phyloP scores from a whole-genome alignment of 768 basidiomycete genomes.

The Boletus subparvulus region DNA sequence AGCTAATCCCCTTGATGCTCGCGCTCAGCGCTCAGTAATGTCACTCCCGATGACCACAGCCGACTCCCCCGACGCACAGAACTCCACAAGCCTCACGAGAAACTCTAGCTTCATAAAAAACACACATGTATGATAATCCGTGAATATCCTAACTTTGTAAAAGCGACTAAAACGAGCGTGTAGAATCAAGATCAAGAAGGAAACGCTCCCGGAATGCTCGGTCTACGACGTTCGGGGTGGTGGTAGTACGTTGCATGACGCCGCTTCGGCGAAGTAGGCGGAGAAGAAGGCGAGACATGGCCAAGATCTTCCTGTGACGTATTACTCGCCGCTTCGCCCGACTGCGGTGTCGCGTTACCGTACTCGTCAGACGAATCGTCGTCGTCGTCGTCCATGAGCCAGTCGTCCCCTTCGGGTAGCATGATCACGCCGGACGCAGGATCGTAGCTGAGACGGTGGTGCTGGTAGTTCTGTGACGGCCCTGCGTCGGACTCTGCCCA shows the following conservation, averaged over 20 bases:
- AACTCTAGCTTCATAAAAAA: no score
- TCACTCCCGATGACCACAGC: no score
- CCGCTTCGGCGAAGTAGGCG: constrained; percentile 43
- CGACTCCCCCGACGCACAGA: no score
- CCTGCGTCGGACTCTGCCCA: constrained; percentile 50
- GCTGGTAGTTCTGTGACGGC: constrained; percentile 28
- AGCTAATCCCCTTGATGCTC: no score
- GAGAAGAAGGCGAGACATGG: constrained; percentile 17
- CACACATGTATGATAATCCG: not conserved
- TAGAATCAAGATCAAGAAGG: constrained; percentile 11
- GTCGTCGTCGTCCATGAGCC: constrained; percentile 51
- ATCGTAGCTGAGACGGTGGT: constrained; percentile 75
- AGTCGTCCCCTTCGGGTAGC: constrained; percentile 73
- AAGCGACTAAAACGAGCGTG: not conserved
- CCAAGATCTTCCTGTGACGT: constrained; percentile 27
- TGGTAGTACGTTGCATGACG: constrained; percentile 82
- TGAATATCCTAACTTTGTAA: constrained; percentile 1
- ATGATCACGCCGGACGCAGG: constrained; percentile 86
- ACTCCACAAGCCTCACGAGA: no score
- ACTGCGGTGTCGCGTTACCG: constrained; percentile 32
- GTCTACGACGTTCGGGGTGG: constrained; percentile 67
- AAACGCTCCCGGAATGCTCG: constrained; percentile 62
- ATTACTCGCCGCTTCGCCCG: constrained; percentile 14
- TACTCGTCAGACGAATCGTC: constrained; percentile 45
- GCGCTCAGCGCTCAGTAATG: no score